phyloP scores from a whole-genome alignment of 352 stramenopile genomes.

The Pythium graminicola region DNA sequence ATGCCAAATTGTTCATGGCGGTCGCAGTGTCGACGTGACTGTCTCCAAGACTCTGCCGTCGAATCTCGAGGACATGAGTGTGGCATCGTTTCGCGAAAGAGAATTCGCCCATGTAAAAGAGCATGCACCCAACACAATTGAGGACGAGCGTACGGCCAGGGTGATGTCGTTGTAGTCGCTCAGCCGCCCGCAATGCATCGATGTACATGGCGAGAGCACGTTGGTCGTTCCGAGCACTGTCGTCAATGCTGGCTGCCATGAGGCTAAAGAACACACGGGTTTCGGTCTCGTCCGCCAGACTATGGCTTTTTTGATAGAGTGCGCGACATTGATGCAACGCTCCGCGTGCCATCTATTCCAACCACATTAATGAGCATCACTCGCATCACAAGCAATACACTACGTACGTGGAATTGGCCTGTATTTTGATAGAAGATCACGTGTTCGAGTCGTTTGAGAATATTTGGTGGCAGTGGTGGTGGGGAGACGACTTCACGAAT shows the following conservation, averaged over 20 bases:
- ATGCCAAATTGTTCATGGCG: constrained; percentile 69
- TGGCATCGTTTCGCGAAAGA: constrained; percentile 46
- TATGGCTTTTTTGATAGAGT: constrained; percentile 19
- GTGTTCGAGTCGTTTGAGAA: constrained; percentile 45
- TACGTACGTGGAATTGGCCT: constrained; percentile 49
- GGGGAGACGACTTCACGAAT: constrained; percentile 53
- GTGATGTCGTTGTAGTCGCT: constrained; percentile 31
- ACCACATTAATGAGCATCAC: background rate
- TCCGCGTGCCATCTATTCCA: constrained; percentile 50
- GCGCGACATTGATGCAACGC: constrained; percentile 38
- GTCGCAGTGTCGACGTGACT: constrained; percentile 56
- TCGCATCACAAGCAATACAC: background rate
- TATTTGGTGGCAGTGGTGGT: constrained; percentile 29
- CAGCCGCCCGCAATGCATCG: constrained; percentile 40
- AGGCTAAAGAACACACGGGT: constrained; percentile 47
- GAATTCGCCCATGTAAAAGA: constrained; percentile 54
- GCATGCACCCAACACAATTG: constrained; percentile 44
- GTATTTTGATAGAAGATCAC: constrained; percentile 62
- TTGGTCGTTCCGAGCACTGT: constrained; percentile 46
- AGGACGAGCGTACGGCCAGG: constrained; percentile 32
- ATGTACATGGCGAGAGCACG: constrained; percentile 42
- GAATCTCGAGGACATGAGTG: constrained; percentile 39
- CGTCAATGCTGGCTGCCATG: constrained; percentile 42
- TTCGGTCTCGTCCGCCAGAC: constrained; percentile 24
- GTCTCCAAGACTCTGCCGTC: constrained; percentile 26